phyloP scores from a whole-genome alignment of 108 stramenopile species.

The Stephanodiscus minutulus region DNA sequence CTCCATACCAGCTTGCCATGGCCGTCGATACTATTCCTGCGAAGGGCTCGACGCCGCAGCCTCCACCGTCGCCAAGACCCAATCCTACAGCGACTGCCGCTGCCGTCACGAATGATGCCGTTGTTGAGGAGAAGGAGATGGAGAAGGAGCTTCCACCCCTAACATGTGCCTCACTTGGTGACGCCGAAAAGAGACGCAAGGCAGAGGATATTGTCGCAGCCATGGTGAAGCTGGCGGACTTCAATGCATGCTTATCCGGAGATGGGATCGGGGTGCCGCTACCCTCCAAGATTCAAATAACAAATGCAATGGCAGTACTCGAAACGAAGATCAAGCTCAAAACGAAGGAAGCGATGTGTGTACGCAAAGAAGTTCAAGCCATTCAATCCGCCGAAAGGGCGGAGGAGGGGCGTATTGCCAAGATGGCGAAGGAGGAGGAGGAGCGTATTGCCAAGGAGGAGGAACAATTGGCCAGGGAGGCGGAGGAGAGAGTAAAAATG shows the following conservation, averaged over 20 bases:
- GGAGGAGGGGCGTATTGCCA: slow-evolving; percentile 28
- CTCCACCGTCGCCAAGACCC: no score
- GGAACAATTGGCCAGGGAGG: slow-evolving; percentile 9
- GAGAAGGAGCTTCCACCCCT: slow-evolving; percentile 9
- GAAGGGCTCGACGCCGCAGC: no score
- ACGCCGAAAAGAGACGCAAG: slow-evolving; percentile 32
- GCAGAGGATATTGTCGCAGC: slow-evolving; percentile 45
- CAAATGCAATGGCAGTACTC: slow-evolving; percentile 41
- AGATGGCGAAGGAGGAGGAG: slow-evolving; percentile 39
- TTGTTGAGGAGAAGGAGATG: not conserved
- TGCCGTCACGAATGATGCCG: not conserved
- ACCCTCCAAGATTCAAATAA: slow-evolving; percentile 50
- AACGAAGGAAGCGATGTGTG: slow-evolving; percentile 22
- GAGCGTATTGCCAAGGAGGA: slow-evolving; percentile 30
- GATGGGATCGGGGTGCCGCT: slow-evolving; percentile 20
- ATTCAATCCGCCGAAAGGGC: slow-evolving; percentile 30
- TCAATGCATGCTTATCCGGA: slow-evolving; percentile 2
- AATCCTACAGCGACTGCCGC: not conserved
- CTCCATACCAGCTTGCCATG: no score
- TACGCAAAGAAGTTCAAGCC: slow-evolving; percentile 45
- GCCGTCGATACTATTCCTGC: no score
- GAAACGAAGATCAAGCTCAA: slow-evolving; percentile 50
- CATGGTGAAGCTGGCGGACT: slow-evolving; percentile 32
- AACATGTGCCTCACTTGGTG: slow-evolving; percentile 36
- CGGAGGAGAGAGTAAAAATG: slow-evolving; percentile 13